Evolutionary conservation across 495 filamentous ascomycete genomes (phyloP).

Genomic region (Barbatosphaeria neglecta): DNA sequence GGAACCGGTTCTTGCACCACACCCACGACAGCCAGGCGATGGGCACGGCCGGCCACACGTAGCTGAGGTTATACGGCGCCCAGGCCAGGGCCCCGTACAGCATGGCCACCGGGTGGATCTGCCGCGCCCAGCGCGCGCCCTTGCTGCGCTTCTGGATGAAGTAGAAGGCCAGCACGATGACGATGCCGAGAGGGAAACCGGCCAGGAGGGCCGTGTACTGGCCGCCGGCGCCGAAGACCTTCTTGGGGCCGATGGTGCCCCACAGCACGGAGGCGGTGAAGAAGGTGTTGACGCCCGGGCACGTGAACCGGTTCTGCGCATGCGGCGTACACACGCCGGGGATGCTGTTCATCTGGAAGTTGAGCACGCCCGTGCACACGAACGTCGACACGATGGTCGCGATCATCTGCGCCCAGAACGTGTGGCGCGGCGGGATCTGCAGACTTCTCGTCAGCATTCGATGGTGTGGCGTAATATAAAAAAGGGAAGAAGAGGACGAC

Average conservation of each 20-base stretch:
- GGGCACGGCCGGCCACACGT: slow-evolving; percentile 19
- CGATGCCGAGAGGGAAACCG: slow-evolving; percentile 22
- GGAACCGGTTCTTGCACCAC: slow-evolving; percentile 10
- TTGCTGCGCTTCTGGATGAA: slow-evolving; percentile 7
- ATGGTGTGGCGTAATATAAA: background rate
- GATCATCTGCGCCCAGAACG: slow-evolving; percentile 24
- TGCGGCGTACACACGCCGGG: slow-evolving; percentile 22
- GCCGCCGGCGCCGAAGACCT: slow-evolving; percentile 23
- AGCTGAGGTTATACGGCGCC: slow-evolving; percentile 24
- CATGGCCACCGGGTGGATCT: slow-evolving; percentile 23
- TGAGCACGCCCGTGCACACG: slow-evolving; percentile 20
- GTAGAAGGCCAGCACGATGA: slow-evolving; percentile 16
- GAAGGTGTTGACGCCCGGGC: slow-evolving; percentile 26
- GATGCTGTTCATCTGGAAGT: slow-evolving; percentile 27
- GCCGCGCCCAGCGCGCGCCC: slow-evolving; percentile 14
- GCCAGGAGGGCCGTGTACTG: slow-evolving; percentile 22
- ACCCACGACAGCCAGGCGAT: slow-evolving; percentile 25
- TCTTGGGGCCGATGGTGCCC: slow-evolving; percentile 28
- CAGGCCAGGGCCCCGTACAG: slow-evolving; percentile 18
- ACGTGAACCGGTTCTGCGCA: slow-evolving; percentile 23
- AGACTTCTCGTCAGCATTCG: background rate
- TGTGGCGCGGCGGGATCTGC: slow-evolving; percentile 24
- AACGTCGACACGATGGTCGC: slow-evolving; percentile 16
- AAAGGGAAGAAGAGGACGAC: too few species aligned
- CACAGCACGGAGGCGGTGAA: slow-evolving; percentile 28